Evolutionary conservation across 306 rosid species (phyloP).

Genomic region (barrel medic (Medicago truncatula)): MtrunA17r5.0-ANR NC_053049.1:10696001-10696500

Average conservation of each 20-base stretch:
- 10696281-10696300: neutral
- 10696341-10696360: neutral
- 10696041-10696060: neutral
- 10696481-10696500: neutral
- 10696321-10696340: neutral
- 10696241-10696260: neutral
- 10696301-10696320: neutral
- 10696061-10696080: neutral
- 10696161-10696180: conserved; percentile 7
- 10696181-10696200: conserved; percentile 11
- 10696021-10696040: neutral
- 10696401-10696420: neutral
- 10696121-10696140: conserved; percentile 4
- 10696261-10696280: neutral
- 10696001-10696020: conserved; percentile 2
- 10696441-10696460: neutral
- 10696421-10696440: neutral
- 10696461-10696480: neutral
- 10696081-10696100: conserved; percentile 27
- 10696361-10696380: neutral
- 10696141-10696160: conserved; percentile 24
- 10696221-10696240: neutral
- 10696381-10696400: neutral
- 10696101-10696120: neutral
- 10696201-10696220: conserved; percentile 20